Evolutionary conservation across 2,329 filamentous ascomycete species (phyloP).

Genomic region (Arachnopeziza araneosa): DNA sequence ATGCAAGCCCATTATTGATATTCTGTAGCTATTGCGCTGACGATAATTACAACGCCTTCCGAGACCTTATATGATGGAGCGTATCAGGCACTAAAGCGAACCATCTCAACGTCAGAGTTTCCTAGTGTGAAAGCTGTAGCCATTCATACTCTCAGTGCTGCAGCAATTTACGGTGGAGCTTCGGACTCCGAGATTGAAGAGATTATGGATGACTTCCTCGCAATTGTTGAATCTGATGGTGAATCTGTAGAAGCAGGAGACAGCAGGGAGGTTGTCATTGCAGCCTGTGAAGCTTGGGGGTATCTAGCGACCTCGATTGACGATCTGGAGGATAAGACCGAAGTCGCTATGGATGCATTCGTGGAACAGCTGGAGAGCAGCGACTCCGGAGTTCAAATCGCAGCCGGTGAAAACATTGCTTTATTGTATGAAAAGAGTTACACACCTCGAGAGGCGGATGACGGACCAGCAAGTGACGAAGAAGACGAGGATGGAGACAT

Average conservation of each 20-base stretch:
- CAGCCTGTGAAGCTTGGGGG: conserved; percentile 64
- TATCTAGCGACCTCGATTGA: conserved; percentile 61
- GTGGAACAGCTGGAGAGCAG: conserved; percentile 63
- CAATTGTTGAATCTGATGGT: conserved; percentile 64
- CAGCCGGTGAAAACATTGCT: conserved; percentile 67
- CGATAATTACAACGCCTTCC: conserved; percentile 56
- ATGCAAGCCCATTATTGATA: neutral
- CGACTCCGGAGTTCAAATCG: conserved; percentile 58
- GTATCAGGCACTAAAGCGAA: conserved; percentile 48
- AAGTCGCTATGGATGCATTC: conserved; percentile 60
- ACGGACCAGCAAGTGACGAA: conserved; percentile 39
- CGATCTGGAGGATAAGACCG: conserved; percentile 58
- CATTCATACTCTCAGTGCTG: conserved; percentile 58
- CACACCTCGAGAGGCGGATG: conserved; percentile 40
- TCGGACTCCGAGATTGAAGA: conserved; percentile 55
- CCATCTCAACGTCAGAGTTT: conserved; percentile 55
- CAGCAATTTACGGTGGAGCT: conserved; percentile 61
- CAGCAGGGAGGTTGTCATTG: conserved; percentile 53
- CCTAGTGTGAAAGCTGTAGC: conserved; percentile 54
- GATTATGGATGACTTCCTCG: conserved; percentile 60
- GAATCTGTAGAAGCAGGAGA: conserved; percentile 57
- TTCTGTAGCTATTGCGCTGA: conserved; percentile 50
- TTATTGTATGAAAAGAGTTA: conserved; percentile 62
- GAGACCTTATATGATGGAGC: conserved; percentile 56
- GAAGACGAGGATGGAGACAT: conserved; percentile 32